Evolutionary conservation across 768 basidiomycete genomes (phyloP).

Genomic region (Hygrocybe punicea): DNA sequence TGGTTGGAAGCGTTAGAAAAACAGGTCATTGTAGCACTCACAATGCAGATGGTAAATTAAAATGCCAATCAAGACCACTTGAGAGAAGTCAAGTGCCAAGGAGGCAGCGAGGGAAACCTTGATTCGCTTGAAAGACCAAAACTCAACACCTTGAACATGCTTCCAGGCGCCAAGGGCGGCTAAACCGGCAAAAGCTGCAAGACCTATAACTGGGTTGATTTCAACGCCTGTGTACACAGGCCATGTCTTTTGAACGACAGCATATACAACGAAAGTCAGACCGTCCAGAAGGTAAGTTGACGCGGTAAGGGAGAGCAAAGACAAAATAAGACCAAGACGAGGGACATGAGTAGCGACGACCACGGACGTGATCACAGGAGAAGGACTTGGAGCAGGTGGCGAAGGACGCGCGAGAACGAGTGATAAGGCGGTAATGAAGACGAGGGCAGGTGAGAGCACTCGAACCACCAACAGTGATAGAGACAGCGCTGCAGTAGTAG

Average conservation of each 20-base stretch:
- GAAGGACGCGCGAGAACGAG: slow-evolving; percentile 50
- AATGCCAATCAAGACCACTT: slow-evolving; percentile 53
- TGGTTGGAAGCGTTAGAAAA: slow-evolving; percentile 10
- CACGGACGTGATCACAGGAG: slow-evolving; percentile 72
- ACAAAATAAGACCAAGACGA: slow-evolving; percentile 70
- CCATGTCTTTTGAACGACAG: slow-evolving; percentile 67
- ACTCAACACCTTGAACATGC: slow-evolving; percentile 63
- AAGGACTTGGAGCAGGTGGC: slow-evolving; percentile 37
- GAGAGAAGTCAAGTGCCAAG: slow-evolving; percentile 56
- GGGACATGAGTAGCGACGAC: slow-evolving; percentile 71
- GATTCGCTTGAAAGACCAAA: slow-evolving; percentile 62
- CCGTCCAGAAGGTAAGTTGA: slow-evolving; percentile 78
- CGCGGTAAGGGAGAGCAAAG: slow-evolving; percentile 65
- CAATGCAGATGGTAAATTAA: slow-evolving; percentile 36
- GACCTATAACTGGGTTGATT: slow-evolving; percentile 62
- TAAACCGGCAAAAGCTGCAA: slow-evolving; percentile 66
- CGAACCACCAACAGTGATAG: slow-evolving; percentile 54
- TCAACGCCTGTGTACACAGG: slow-evolving; percentile 60
- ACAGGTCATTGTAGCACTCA: slow-evolving; percentile 21
- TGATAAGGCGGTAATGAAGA: slow-evolving; percentile 60
- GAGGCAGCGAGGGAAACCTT: slow-evolving; percentile 53
- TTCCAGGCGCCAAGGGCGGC: slow-evolving; percentile 78
- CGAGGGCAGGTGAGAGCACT: slow-evolving; percentile 63
- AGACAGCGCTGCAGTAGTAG: slow-evolving; percentile 2
- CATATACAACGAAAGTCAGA: slow-evolving; percentile 60